Evolutionary conservation across 345 rosid genomes (phyloP), one percentile per base, ranked within the genome.

Genomic region (Moricandia arvensis): DNA sequence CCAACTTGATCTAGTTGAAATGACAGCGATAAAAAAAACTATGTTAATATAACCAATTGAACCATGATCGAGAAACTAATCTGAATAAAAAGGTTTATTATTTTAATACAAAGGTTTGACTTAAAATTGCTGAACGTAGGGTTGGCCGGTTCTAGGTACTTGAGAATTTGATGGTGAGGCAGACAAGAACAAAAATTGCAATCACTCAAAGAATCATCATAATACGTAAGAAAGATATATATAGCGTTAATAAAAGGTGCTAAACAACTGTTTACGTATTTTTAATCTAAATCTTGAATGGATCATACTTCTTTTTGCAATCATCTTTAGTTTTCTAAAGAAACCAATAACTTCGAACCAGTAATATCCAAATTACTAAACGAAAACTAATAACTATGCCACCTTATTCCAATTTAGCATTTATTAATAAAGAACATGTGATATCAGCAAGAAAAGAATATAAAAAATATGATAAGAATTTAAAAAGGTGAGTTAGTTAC

Each of bases 71-170:
- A 41, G 38, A 59, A 38, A 17, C 66, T 43, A 41, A 29, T 30
- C 21, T 1, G 5, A 35, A 37, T n/a, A 4, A 11, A 54, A 21
- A 21, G 5, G 13, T 24, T 4, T 34, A 37, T 21, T 9, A 45
- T 38, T 26, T 17, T 26, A 37, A 60, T 27, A 16, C 7, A 16
- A 55, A 41, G 35, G 12, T 57, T 58, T 74, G 77, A 66, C 71
- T 71, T 29, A 24, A 43, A 74, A 8, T 8, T 12, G 51, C 1
- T 3, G 59, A 30, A 41, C 45, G 58, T 11, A 29, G 33, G 60
- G 60, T 69, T 70, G 80, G 75, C 75, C 63, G 30, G 75, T 76
- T 76, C 11, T 60, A 8, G 74, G 55, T 60, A 75, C 31, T 75
- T 33, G 79, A 68, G 74, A 75, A 75, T 60, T 59, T 75, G 45